Conservation (phyloP, 1,284 basidiomycete genomes). For the Pascua guehoae region DNA sequence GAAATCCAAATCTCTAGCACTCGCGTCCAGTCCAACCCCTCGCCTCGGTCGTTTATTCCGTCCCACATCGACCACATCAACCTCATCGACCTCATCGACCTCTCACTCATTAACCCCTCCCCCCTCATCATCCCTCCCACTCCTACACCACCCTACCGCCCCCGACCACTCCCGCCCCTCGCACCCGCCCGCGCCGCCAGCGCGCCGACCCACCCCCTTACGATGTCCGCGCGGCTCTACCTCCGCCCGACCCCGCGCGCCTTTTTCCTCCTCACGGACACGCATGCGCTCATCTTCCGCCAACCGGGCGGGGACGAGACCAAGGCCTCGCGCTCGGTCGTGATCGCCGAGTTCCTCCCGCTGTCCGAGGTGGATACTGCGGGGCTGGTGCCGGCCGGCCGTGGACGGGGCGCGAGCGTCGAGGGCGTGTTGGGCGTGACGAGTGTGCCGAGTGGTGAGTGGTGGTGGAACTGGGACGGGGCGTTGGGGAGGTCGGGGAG, state of each 20-base stretch:
- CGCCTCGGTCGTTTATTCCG: no score
- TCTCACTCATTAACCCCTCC: no score
- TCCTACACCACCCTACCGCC: background rate
- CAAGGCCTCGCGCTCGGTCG: slow-evolving; percentile 36
- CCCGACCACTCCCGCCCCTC: background rate
- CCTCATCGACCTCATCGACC: no score
- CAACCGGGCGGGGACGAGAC: slow-evolving; percentile 38
- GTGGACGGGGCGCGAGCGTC: slow-evolving; percentile 56
- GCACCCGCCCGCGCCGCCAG: background rate
- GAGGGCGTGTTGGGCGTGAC: slow-evolving; percentile 73
- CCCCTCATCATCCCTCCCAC: no score
- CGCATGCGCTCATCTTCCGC: slow-evolving; percentile 46
- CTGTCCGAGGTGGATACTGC: slow-evolving; percentile 66
- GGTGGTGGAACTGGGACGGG: no score
- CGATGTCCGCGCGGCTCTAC: slow-evolving; percentile 44
- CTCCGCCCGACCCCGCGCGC: slow-evolving; percentile 45
- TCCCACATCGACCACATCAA: no score
- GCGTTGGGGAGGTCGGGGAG: background rate
- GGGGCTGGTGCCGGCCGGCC: slow-evolving; percentile 59
- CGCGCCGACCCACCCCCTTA: no score
- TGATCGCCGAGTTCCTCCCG: slow-evolving; percentile 75
- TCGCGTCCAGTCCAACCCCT: no score
- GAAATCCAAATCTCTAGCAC: no score
- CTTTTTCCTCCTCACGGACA: slow-evolving; percentile 42
- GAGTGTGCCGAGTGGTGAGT: slow-evolving; percentile 50